A percentile compares a stretch with the other conserved stretches of the same genome.
phyloP scores from a whole-genome alignment of 345 rosid genomes.

The Moricandia arvensis region DNA sequence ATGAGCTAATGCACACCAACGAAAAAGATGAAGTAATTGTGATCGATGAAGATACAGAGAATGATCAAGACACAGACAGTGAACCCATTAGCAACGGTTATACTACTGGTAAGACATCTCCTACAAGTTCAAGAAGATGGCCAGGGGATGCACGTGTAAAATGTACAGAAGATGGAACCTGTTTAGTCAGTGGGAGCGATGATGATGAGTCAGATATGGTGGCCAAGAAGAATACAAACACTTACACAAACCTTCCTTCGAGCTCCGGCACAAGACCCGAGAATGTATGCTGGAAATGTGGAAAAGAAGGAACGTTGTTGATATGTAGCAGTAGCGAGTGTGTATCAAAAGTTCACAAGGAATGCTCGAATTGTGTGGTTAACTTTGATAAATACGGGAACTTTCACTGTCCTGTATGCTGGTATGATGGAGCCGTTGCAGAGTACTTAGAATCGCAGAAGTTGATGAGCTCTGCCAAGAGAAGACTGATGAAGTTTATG shows the following conservation, averaged over 20 bases:
- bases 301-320: conserved; percentile 29
- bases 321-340: conserved; percentile 33
- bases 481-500: conserved; percentile 14
- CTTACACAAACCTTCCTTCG: neutral
- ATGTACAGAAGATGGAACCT: conserved; percentile 32
- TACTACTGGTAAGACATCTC: conserved; percentile 9
- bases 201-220: conserved; percentile 28
- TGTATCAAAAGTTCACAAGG: conserved; percentile 29
- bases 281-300: conserved; percentile 31
- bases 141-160: conserved; percentile 7
- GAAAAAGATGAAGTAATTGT: conserved; percentile 6
- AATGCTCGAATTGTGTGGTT: conserved; percentile 16
- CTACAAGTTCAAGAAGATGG: conserved; percentile 10
- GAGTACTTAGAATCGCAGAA: conserved; percentile 25
- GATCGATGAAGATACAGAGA: conserved; percentile 16
- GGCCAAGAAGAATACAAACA: conserved; percentile 1
- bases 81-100: neutral
- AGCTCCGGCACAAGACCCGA: neutral
- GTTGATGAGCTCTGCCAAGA: conserved; percentile 16
- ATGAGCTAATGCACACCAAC: conserved; percentile 16
- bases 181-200: conserved; percentile 27
- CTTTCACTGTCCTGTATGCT: conserved; percentile 31
- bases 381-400: conserved; percentile 16
- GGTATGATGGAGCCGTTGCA: conserved; percentile 16
- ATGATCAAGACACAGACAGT: conserved; percentile 3